phyloP scores from a whole-genome alignment of 176 grass and related monocot species.

The Carex myosuroides region DNA sequence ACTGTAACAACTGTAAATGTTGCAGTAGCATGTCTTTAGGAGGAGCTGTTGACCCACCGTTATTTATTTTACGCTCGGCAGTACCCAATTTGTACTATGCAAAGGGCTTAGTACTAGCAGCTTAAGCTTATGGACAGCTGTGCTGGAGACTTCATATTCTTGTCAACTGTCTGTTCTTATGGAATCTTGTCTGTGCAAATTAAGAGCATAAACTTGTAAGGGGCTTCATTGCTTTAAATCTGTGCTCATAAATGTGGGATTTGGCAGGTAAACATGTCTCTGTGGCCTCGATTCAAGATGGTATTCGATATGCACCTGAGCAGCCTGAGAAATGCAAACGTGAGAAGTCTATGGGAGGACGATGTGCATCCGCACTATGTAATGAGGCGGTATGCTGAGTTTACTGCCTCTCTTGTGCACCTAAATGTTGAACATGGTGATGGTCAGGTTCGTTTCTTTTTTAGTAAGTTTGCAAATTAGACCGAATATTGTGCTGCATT shows the following conservation, averaged over 20 bases:
- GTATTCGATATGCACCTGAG: constrained; percentile 97
- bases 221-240: not conserved
- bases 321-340: constrained; percentile 84
- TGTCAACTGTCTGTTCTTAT: not conserved
- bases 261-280: constrained; percentile 77
- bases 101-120: not conserved
- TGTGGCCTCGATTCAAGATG: constrained; percentile 98
- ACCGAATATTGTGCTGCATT: not conserved
- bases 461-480: not conserved
- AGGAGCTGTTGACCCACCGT: not conserved
- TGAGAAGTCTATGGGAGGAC: constrained; percentile 90
- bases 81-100: not conserved
- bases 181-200: not conserved
- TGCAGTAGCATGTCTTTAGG: not conserved
- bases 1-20: not conserved
- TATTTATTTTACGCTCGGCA: not conserved
- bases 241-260: not conserved
- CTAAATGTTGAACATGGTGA: constrained; percentile 97
- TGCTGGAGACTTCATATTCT: not conserved
- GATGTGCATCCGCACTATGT: constrained; percentile 97
- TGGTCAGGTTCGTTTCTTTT: constrained; percentile 66
- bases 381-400: constrained; percentile 88
- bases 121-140: not conserved
- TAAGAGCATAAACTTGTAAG: not conserved
- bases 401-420: constrained; percentile 89